These are phyloP conservation scores for Galeopsis tetrahit DNA, from an alignment of 257 asterid genomes.

Conservation along the genomic window DNA sequence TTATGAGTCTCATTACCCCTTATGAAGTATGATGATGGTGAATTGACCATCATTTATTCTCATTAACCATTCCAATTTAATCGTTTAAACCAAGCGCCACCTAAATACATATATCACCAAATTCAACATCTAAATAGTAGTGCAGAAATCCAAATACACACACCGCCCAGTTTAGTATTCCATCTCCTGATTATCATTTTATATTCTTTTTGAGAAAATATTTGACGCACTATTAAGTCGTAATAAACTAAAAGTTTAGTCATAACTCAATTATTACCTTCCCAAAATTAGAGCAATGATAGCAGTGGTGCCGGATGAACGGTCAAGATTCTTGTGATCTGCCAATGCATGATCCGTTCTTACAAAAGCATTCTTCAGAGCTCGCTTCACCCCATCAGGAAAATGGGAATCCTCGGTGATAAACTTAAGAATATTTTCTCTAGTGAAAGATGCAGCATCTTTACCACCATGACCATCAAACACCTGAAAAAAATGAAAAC, in stretches of 20 bases:
- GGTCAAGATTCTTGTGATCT: conserved; percentile 67
- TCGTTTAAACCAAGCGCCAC: too few species aligned
- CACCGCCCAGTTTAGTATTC: background rate
- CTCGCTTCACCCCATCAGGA: conserved; percentile 63
- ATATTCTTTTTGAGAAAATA: background rate
- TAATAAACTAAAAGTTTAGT: background rate
- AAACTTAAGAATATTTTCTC: conserved; percentile 62
- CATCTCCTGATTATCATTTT: background rate
- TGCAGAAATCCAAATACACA: background rate
- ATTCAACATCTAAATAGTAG: background rate
- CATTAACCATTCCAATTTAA: too few species aligned
- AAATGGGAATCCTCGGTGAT: conserved; percentile 75
- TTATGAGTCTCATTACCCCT: too few species aligned
- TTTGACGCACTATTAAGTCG: background rate
- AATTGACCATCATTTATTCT: too few species aligned
- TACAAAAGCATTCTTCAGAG: conserved; percentile 74
- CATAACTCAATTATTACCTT: conserved; percentile 49
- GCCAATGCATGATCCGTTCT: conserved; percentile 78
- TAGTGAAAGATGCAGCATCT: conserved; percentile 83
- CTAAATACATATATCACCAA: background rate
- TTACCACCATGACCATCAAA: conserved; percentile 90
- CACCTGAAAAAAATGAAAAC: conserved; percentile 62
- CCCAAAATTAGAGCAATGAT: conserved; percentile 71
- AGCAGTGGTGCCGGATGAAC: conserved; percentile 79
- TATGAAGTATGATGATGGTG: too few species aligned